Base-by-base conservation (phyloP, 2,329 filamentous ascomycete species). In the Dryadomyces quercus-mongolicae region DNA sequence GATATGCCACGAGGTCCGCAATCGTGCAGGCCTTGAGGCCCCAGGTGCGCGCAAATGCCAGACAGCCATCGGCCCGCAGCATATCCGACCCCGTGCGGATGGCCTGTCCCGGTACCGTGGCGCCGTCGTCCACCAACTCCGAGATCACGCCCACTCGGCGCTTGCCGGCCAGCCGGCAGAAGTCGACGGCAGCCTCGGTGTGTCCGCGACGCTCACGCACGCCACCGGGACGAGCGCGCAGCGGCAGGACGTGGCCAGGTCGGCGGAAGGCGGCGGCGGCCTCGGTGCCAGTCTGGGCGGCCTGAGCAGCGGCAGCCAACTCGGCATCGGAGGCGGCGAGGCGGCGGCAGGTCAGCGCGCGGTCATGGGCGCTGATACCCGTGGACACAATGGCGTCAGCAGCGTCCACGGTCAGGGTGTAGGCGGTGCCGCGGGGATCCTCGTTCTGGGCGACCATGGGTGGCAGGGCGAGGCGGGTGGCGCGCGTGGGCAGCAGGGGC, bases 1-100 rank as follows among this genome's bases (percentile, higher is more conserved):
- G 72, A 67, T 94, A 86, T 55, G 74, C 75, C 31, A 92, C 85
- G 70, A 98, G 70, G 70, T 92, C 90, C 66, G 92, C 90, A 71
- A 98, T 97, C 34, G 93, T 97, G 71, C 91, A 95, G 56, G 95
- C 89, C 74, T 86, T 93, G 62, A 98, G 74, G 5, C 90, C 90
- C 83, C 86, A 97, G 70, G 78, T 83, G 69, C 82, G 82, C 31
- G 90, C 93, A 76, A 98, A 98, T 51, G 76, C 79, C 65, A 98
- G 74, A 71, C 91, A 96, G 42, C 81, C 87, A 72, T 95, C 89
- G 59, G 89, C 82, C 61, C 90, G 74, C 82, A 97, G 84, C 93
- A 98, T 98, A 25, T 86, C 88, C n/a, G 84, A 80, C 20, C 79
- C 82, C 12, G 68, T 67, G 60, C 83, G 74, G 63, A 86, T 73